Evolutionary conservation across 768 basidiomycete species (phyloP).

Genomic region (Glaciozyma martinii): DNA sequence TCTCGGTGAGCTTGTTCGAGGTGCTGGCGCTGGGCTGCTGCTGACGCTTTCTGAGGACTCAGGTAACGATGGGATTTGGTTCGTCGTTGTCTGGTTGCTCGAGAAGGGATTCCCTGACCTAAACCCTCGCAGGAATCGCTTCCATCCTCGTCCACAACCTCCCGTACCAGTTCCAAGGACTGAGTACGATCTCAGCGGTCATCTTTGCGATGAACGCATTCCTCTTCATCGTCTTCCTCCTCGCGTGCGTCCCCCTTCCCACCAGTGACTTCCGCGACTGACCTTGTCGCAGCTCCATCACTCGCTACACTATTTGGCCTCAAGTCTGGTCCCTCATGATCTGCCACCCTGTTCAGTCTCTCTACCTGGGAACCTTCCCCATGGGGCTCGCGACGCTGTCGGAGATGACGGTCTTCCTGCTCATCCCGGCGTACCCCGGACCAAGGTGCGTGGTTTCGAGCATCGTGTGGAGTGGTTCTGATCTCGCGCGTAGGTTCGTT

Average conservation of each 20-base stretch:
- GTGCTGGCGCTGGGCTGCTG: background rate
- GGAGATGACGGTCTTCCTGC: conserved; percentile 18
- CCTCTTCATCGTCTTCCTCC: conserved; percentile 32
- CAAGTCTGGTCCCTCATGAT: conserved; percentile 31
- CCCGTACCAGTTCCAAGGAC: conserved; percentile 38
- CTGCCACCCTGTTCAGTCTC: conserved; percentile 32
- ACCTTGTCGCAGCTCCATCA: conserved; percentile 11
- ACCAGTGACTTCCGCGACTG: too few species aligned
- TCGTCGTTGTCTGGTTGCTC: background rate
- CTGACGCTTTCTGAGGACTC: background rate
- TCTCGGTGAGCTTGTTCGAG: background rate
- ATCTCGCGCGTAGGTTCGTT: background rate
- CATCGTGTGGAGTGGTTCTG: background rate
- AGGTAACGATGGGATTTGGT: background rate
- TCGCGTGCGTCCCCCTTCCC: background rate
- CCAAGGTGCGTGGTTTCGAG: background rate
- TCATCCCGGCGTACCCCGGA: background rate
- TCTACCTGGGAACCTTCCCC: conserved; percentile 38
- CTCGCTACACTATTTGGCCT: conserved; percentile 37
- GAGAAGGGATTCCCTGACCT: background rate
- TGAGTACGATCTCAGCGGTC: conserved; percentile 32
- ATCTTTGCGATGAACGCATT: conserved; percentile 37
- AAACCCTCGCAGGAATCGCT: conserved; percentile 36
- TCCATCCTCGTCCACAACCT: conserved; percentile 38
- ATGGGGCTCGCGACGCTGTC: conserved; percentile 40